Evolutionary conservation across 2,329 filamentous ascomycete species (phyloP).

Genomic region (Zopfia rhizophila): DNA sequence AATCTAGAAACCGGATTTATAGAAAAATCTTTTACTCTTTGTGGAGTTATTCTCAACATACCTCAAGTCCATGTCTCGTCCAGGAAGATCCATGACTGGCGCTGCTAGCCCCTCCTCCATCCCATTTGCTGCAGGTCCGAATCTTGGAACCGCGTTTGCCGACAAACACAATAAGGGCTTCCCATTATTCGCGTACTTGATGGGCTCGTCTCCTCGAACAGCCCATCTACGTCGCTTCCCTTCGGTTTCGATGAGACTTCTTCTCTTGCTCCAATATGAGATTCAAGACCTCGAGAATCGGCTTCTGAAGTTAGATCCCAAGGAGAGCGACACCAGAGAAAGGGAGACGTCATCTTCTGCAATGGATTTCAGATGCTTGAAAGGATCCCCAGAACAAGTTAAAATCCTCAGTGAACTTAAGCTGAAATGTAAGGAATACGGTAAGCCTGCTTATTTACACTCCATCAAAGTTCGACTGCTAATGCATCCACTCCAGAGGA

Average conservation of each 20-base stretch:
- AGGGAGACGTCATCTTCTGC: not conserved
- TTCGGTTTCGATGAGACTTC: not conserved
- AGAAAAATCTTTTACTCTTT: too few relatives aligned
- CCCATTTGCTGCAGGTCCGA: too few relatives aligned
- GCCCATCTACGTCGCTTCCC: slow-evolving; percentile 4
- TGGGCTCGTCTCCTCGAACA: slow-evolving; percentile 1
- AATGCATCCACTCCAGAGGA: not conserved
- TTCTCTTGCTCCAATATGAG: slow-evolving; percentile 10
- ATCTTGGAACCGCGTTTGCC: too few relatives aligned
- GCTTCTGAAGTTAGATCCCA: not conserved
- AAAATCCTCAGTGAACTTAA: not conserved
- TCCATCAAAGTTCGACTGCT: not conserved
- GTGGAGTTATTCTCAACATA: too few relatives aligned
- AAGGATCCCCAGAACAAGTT: not conserved
- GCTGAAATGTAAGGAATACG: not conserved
- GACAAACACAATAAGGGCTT: not conserved
- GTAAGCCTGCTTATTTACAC: not conserved
- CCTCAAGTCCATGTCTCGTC: too few relatives aligned
- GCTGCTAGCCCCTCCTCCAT: too few relatives aligned
- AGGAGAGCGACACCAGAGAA: not conserved
- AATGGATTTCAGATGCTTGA: not conserved
- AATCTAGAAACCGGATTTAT: too few relatives aligned
- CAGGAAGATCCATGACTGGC: too few relatives aligned
- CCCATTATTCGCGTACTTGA: slow-evolving; percentile 1
- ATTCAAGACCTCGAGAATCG: not conserved